Evolutionary conservation across 495 filamentous ascomycete species (phyloP).

Genomic region (Neurospora sp.): DNA sequence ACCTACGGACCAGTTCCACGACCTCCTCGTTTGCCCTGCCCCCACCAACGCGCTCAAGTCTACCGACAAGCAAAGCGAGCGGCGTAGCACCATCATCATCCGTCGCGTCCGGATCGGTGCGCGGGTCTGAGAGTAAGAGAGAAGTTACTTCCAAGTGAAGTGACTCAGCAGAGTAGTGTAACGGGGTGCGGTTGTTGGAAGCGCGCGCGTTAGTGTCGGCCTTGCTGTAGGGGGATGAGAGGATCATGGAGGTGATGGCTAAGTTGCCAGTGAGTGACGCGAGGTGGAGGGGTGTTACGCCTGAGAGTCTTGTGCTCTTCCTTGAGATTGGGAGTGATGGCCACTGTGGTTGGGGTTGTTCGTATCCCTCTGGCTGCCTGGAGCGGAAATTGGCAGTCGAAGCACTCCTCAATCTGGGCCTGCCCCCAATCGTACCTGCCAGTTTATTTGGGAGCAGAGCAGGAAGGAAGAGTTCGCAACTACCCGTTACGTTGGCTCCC

Average conservation of each 20-base stretch:
- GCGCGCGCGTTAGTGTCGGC: background rate
- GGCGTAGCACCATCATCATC: conserved; percentile 5
- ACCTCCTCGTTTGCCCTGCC: background rate
- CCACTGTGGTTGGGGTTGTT: background rate
- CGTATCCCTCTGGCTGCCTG: no score
- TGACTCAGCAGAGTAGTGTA: conserved; percentile 10
- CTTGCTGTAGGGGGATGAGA: background rate
- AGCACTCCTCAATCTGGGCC: background rate
- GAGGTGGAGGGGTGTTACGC: background rate
- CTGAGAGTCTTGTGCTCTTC: background rate
- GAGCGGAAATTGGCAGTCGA: background rate
- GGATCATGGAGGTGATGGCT: background rate
- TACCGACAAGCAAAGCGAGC: background rate
- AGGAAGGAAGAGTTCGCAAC: background rate
- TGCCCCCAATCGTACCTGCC: background rate
- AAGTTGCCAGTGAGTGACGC: no score
- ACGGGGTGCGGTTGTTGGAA: conserved; percentile 1
- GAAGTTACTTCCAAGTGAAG: conserved; percentile 5
- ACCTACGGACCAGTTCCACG: background rate
- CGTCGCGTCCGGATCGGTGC: conserved; percentile 5
- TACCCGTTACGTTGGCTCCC: background rate
- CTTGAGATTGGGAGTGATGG: background rate
- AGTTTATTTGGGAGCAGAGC: background rate
- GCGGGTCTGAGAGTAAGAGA: background rate
- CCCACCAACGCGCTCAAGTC: no score